Evolutionary conservation across 2,329 filamentous ascomycete genomes (phyloP).

Genomic region (Bretziella fagacearum): DNA sequence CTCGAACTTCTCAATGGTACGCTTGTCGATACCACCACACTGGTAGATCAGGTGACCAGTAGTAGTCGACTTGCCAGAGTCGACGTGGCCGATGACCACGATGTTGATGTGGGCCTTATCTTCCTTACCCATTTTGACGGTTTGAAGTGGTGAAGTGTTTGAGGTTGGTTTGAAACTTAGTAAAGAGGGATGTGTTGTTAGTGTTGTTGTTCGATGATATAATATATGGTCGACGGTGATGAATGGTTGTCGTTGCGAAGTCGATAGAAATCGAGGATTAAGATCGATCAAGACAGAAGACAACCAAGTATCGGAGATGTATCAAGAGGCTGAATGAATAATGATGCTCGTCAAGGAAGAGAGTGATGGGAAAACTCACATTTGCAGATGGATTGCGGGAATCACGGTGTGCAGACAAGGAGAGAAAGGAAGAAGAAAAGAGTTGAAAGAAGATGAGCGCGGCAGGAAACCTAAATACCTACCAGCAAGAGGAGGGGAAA

Average conservation of each 20-base stretch:
- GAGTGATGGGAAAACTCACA: conserved; percentile 6
- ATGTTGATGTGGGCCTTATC: conserved; percentile 95
- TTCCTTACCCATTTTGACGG: conserved; percentile 52
- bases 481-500: conserved; percentile 6
- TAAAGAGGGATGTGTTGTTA: background rate
- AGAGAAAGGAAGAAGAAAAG: conserved; percentile 15
- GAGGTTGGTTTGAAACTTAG: conserved; percentile 6
- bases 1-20: conserved; percentile 99
- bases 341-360: background rate
- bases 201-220: background rate
- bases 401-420: conserved; percentile 15
- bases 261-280: too few species aligned
- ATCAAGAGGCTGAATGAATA: background rate
- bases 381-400: conserved; percentile 16
- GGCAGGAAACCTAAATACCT: conserved; percentile 13
- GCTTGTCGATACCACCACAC: conserved; percentile 99
- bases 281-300: too few species aligned
- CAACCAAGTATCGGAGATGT: background rate
- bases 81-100: conserved; percentile 98
- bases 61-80: conserved; percentile 98
- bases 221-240: background rate
- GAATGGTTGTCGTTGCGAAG: too few species aligned
- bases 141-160: conserved; percentile 10
- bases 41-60: conserved; percentile 98
- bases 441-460: conserved; percentile 9